A percentile compares a stretch with the other conserved stretches of the same genome.
These are phyloP conservation scores for Lineolata rhizophorae DNA, from an alignment of 495 filamentous ascomycete genomes.

Conservation along the genomic window DNA sequence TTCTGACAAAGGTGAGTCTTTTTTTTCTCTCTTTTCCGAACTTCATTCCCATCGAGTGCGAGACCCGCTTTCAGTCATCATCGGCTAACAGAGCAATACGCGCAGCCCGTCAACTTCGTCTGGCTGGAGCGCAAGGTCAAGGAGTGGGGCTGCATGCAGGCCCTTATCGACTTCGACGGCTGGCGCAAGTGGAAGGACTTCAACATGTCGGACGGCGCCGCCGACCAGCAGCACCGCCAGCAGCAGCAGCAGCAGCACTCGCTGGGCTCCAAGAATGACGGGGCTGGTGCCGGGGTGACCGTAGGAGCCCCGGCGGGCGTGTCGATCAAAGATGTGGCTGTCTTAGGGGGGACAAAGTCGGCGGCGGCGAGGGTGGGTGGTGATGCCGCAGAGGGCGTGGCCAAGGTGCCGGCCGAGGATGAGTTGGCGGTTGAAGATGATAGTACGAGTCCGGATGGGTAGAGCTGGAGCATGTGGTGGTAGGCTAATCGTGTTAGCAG, in stretches of 20 bases:
- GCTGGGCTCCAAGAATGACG: too few species aligned
- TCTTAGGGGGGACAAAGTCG: too few species aligned
- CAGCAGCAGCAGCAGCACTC: neutral
- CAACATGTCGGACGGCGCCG: neutral
- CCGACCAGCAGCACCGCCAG: neutral
- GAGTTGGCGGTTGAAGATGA: too few species aligned
- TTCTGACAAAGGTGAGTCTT: constrained; percentile 73
- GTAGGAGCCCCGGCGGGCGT: too few species aligned
- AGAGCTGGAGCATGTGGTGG: too few species aligned
- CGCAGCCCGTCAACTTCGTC: constrained; percentile 83
- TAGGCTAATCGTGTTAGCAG: too few species aligned
- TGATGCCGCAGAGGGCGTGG: too few species aligned
- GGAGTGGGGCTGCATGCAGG: constrained; percentile 99
- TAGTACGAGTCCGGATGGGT: too few species aligned
- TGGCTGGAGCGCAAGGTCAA: constrained; percentile 95
- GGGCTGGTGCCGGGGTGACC: too few species aligned
- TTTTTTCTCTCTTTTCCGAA: constrained; percentile 2
- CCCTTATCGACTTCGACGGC: constrained; percentile 92
- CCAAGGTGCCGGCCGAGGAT: too few species aligned
- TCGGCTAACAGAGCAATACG: constrained; percentile 8
- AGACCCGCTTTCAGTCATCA: constrained; percentile 1
- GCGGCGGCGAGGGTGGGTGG: too few species aligned
- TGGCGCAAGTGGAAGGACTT: constrained; percentile 94
- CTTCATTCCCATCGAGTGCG: constrained; percentile 1
- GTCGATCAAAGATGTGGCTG: too few species aligned